These are phyloP conservation scores for Polysphondylium violaceum DNA, from an alignment of 78 protist genomes.

Conservation along the genomic window DNA sequence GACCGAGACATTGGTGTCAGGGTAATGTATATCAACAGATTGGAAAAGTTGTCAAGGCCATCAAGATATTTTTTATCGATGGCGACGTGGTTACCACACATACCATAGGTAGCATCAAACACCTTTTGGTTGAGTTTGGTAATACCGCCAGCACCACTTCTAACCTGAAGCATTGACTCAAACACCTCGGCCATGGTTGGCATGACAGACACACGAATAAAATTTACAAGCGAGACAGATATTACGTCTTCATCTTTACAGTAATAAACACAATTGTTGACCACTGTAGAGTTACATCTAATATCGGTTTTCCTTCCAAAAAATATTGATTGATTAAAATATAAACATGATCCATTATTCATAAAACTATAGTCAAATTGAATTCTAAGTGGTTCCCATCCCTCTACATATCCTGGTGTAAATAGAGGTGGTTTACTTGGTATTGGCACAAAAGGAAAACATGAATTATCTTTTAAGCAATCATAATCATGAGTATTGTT, in stretches of 20 bases:
- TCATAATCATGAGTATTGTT: not conserved
- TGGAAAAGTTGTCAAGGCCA: not conserved
- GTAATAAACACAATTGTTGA: not conserved
- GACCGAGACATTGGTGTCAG: not conserved
- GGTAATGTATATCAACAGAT: not conserved
- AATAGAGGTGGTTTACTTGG: not conserved
- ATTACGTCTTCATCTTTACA: not conserved
- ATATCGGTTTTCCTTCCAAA: not conserved
- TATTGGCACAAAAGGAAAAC: not conserved
- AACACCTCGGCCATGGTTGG: not conserved
- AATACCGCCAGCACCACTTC: not conserved
- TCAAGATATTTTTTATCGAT: not conserved
- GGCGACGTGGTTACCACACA: slow-evolving; percentile 6
- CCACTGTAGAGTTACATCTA: not conserved
- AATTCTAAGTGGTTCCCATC: slow-evolving; percentile 12
- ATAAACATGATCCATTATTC: not conserved
- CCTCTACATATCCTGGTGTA: not conserved
- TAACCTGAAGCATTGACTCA: not conserved
- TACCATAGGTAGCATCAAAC: not conserved
- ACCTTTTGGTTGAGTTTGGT: not conserved
- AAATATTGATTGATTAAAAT: not conserved
- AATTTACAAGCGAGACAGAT: not conserved
- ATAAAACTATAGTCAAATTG: not conserved
- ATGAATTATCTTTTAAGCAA: not conserved
- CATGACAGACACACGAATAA: not conserved